Percentiles rank a stretch among this genome's conserved stretches.
Conservation (phyloP, 2,329 filamentous ascomycete genomes). For the Penicillium sp. region DNA sequence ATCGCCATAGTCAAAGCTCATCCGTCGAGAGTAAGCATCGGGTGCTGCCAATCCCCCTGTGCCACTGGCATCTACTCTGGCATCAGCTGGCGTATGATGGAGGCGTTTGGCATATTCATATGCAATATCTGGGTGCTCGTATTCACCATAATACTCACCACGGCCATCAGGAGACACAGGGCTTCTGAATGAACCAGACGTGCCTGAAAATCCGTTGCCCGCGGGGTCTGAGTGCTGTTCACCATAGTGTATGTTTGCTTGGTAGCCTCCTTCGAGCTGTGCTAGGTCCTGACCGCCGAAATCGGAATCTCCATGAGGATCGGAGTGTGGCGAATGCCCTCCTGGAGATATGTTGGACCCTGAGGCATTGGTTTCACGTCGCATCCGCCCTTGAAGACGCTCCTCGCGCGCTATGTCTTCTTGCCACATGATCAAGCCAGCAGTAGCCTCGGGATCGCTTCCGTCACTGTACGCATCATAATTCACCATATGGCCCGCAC, state of each 20-base stretch:
- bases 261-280: slow-evolving; percentile 70
- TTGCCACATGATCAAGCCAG: slow-evolving; percentile 78
- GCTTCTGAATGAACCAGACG: slow-evolving; percentile 29
- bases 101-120: slow-evolving; percentile 59
- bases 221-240: slow-evolving; percentile 38
- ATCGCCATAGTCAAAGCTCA: slow-evolving; percentile 92
- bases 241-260: slow-evolving; percentile 61
- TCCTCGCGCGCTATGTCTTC: slow-evolving; percentile 61
- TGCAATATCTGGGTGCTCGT: slow-evolving; percentile 41
- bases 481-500: slow-evolving; percentile 45
- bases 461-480: slow-evolving; percentile 63
- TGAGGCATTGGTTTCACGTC: slow-evolving; percentile 55
- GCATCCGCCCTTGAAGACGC: slow-evolving; percentile 50
- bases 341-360: slow-evolving; percentile 44
- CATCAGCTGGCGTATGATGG: slow-evolving; percentile 55
- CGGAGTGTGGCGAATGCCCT: slow-evolving; percentile 28
- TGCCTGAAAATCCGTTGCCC: slow-evolving; percentile 16
- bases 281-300: slow-evolving; percentile 70
- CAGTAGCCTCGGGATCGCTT: slow-evolving; percentile 82
- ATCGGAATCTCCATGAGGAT: slow-evolving; percentile 66
- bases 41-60: slow-evolving; percentile 87
- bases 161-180: slow-evolving; percentile 25
- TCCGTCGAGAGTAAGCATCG: slow-evolving; percentile 59
- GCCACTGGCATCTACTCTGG: slow-evolving; percentile 79
- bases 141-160: slow-evolving; percentile 32